A percentile compares a stretch with the other conserved stretches of the same genome.
These are phyloP conservation scores for Carex parvula DNA, from an alignment of 176 grass and related monocot genomes.

Conservation along the genomic window DNA sequence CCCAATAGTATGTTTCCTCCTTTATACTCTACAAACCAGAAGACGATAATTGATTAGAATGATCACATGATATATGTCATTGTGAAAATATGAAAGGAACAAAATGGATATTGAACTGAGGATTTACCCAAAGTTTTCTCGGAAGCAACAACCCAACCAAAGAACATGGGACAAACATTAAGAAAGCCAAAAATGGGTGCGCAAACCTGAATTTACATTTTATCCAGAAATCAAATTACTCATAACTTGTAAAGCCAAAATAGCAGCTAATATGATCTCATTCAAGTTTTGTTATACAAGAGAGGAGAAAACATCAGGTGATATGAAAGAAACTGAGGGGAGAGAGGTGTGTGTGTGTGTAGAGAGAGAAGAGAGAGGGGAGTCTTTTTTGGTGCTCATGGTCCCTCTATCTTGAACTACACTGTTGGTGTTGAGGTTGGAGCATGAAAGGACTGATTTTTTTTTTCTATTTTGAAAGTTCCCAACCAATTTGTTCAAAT, in stretches of 20 bases:
- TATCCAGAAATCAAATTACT: conserved; percentile 23
- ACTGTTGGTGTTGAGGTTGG: background rate
- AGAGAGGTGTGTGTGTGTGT: too few species aligned
- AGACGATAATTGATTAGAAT: background rate
- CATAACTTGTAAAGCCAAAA: background rate
- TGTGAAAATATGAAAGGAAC: conserved; percentile 24
- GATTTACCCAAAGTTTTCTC: conserved; percentile 64
- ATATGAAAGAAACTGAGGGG: background rate
- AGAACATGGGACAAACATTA: conserved; percentile 91
- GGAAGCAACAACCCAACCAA: conserved; percentile 73
- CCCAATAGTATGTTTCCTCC: conserved; percentile 84
- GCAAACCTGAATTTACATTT: conserved; percentile 63
- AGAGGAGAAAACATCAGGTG: background rate
- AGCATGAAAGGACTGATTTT: background rate
- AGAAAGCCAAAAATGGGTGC: conserved; percentile 82
- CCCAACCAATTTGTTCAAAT: background rate
- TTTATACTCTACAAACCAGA: conserved; percentile 44
- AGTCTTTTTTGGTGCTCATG: background rate
- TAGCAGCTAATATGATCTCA: background rate
- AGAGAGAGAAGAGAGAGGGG: background rate
- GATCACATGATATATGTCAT: conserved; percentile 22
- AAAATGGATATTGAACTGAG: conserved; percentile 2
- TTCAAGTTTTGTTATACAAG: background rate
- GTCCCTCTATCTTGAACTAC: background rate
- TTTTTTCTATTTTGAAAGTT: background rate